phyloP scores from a whole-genome alignment of 73 alveolate species.

The Paramecium octaurelia region DNA sequence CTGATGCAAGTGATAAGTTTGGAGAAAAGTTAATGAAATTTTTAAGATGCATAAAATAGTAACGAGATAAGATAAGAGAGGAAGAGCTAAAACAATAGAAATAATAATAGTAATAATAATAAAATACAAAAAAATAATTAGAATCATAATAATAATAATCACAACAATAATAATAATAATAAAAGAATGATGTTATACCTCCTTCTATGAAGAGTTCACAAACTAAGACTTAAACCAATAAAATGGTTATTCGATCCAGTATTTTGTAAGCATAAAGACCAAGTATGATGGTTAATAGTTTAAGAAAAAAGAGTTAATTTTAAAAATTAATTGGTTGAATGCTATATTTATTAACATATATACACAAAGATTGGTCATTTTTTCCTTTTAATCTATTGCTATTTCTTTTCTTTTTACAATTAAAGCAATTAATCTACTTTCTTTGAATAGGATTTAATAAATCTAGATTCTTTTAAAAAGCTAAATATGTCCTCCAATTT shows the following conservation, averaged over 20 bases:
- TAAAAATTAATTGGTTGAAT: not conserved
- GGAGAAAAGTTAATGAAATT: slow-evolving; percentile 50
- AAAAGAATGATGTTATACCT: not conserved
- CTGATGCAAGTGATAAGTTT: slow-evolving; percentile 59
- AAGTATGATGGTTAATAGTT: not conserved
- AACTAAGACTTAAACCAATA: not conserved
- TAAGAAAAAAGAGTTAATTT: not conserved
- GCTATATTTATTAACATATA: not conserved
- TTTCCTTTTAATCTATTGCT: not conserved
- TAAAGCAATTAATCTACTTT: not conserved
- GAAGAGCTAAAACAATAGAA: slow-evolving; percentile 52
- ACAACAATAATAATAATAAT: not conserved
- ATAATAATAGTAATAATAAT: not conserved
- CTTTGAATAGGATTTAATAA: not conserved
- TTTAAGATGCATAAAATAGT: slow-evolving; percentile 39
- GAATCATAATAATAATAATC: not conserved
- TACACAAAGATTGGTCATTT: not conserved
- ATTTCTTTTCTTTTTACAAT: not conserved
- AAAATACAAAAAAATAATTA: not conserved
- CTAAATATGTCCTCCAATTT: not conserved
- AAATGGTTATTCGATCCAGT: not conserved
- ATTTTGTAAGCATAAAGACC: not conserved
- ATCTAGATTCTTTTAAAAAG: not conserved
- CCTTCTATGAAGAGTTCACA: not conserved
- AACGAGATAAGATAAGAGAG: not conserved